Conservation (phyloP, 139 green algal genomes). For the Asterochloris sp. region DNA sequence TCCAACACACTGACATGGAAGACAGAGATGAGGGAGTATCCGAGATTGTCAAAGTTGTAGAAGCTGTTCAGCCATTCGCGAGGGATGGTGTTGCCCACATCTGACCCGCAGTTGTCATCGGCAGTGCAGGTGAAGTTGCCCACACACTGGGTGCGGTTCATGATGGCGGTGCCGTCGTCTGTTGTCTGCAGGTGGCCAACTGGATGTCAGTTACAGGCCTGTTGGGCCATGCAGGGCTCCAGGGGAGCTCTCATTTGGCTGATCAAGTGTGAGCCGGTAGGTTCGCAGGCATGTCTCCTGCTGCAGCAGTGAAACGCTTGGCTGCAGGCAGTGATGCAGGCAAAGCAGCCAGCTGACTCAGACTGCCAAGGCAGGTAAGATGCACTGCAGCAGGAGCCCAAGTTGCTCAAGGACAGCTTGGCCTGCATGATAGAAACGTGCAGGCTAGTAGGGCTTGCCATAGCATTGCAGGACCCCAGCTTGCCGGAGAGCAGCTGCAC, state of each 20-base stretch:
- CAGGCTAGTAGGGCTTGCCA: too few relatives aligned
- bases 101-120: constrained; percentile 3
- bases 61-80: constrained; percentile 50
- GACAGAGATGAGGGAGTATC: constrained; percentile 56
- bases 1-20: constrained; percentile 76
- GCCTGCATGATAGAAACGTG: too few relatives aligned
- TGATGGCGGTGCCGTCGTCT: not conserved
- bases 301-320: too few relatives aligned
- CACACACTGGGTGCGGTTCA: constrained; percentile 8
- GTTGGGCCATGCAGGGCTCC: too few relatives aligned
- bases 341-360: too few relatives aligned
- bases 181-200: constrained; percentile 10
- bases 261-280: too few relatives aligned
- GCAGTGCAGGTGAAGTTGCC: constrained; percentile 6
- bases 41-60: constrained; percentile 84
- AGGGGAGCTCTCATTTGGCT: too few relatives aligned
- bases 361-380: too few relatives aligned
- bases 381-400: too few relatives aligned
- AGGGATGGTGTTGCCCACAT: not conserved
- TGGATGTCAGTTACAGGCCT: constrained; percentile 14
- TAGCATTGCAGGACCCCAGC: constrained; percentile 67
- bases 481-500: constrained; percentile 70
- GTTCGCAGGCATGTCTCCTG: too few relatives aligned
- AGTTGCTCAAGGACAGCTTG: too few relatives aligned
- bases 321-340: too few relatives aligned